phyloP scores from a whole-genome alignment of 2,329 filamentous ascomycete species.

The Aspergillus fischeri region DNA sequence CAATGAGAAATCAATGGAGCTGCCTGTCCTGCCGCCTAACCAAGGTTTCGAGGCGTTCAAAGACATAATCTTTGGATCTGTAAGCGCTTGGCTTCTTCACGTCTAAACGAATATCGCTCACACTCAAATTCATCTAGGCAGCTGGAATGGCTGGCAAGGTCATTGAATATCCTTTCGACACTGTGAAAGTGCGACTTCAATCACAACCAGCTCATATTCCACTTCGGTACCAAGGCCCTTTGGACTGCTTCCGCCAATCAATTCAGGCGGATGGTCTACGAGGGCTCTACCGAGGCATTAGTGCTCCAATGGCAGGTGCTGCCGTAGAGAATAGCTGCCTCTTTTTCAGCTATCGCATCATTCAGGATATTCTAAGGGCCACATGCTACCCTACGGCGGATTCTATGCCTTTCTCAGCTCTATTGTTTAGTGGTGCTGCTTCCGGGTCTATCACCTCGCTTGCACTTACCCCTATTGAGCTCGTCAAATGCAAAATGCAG shows the following conservation, averaged over 20 bases:
- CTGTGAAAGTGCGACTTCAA: slow-evolving; percentile 93
- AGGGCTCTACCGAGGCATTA: slow-evolving; percentile 88
- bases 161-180: slow-evolving; percentile 98
- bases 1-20: slow-evolving; percentile 39
- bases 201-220: slow-evolving; percentile 86
- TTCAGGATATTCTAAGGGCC: slow-evolving; percentile 60
- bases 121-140: slow-evolving; percentile 44
- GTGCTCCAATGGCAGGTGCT: slow-evolving; percentile 82
- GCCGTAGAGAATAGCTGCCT: slow-evolving; percentile 88
- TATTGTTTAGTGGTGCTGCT: slow-evolving; percentile 77
- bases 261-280: slow-evolving; percentile 72
- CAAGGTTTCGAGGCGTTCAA: slow-evolving; percentile 68
- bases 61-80: slow-evolving; percentile 83
- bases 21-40: slow-evolving; percentile 37
- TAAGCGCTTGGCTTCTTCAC: slow-evolving; percentile 41
- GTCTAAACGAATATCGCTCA: slow-evolving; percentile 3
- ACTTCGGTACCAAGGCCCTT: slow-evolving; percentile 74
- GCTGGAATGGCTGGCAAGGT: slow-evolving; percentile 90
- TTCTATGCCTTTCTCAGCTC: slow-evolving; percentile 66
- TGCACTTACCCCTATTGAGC: slow-evolving; percentile 88
- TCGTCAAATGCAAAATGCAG: slow-evolving; percentile 98
- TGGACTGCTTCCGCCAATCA: slow-evolving; percentile 92
- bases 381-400: slow-evolving; percentile 53
- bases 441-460: slow-evolving; percentile 86
- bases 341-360: slow-evolving; percentile 81